Base-by-base conservation (phyloP, 345 rosid genomes). In the Corchorus capsularis region DNA sequence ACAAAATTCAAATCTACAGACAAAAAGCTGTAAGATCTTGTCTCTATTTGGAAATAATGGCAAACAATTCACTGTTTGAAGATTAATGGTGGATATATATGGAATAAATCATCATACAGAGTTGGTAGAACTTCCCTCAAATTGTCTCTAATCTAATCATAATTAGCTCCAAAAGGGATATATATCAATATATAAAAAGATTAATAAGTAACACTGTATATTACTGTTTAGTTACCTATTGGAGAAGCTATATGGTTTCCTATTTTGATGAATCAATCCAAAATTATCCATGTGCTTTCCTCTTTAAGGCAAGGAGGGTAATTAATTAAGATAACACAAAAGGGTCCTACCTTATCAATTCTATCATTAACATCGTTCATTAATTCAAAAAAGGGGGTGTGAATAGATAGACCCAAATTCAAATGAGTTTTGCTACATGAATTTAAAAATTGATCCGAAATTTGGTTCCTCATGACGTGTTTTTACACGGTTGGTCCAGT, bases 11-110 rank as follows among this genome's bases (percentile, higher is more conserved):
- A 19, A 65, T 65, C 20, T 20, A 19, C 70, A 50, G 53, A 65
- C 53, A 65, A 65, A 41, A 65, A 65, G 35, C 17, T 43, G 70
- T 19, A 65, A 35, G 15, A 34, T 62, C 66, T 62, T 6, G 66
- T 62, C 37, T 34, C 66, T 15, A 62, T 62, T 62, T 62, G 19
- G 20, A 19, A 64, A 10, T 4, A 64, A 17, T 19, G 20, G 32
- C n/a, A 45, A 45, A 45, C 8, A 8, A 45, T 45, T 3, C 8
- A 53, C 9, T 16, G 4, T 2, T 49, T 11, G 15, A 4, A 49
- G 16, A 39, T 39, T 3, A 49, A 49, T 13, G 53, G 19, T 8
- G 16, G 50, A 17, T 65, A 43, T 10, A 39, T 6, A 39, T 39
- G 43, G 69, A 65, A 65, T 10, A 65, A 65, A 43, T 19, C 32